These are phyloP conservation scores for Jackrogersella minutella DNA, from an alignment of 495 filamentous ascomycete genomes.

Conservation along the genomic window DNA sequence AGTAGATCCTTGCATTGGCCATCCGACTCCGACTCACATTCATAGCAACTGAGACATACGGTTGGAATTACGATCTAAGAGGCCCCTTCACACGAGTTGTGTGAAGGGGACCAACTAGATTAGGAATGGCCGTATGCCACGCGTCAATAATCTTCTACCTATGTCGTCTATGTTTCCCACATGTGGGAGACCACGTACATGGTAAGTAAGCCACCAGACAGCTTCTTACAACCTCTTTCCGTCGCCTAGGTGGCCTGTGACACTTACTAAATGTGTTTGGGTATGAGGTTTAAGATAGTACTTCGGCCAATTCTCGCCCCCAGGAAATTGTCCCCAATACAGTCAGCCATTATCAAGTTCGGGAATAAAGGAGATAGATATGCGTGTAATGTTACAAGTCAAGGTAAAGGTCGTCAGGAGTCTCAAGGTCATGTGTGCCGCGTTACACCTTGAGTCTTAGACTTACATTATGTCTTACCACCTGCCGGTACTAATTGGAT, in stretches of 20 bases:
- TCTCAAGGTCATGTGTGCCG: conserved; percentile 20
- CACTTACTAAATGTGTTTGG: conserved; percentile 6
- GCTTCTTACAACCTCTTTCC: neutral
- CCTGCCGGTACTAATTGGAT: conserved; percentile 30
- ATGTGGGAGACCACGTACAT: conserved; percentile 20
- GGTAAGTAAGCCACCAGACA: conserved; percentile 18
- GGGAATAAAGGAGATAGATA: conserved; percentile 38
- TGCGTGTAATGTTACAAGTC: conserved; percentile 29
- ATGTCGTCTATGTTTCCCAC: conserved; percentile 10
- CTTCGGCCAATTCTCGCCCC: conserved; percentile 6
- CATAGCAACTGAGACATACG: conserved; percentile 26
- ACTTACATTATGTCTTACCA: conserved; percentile 26
- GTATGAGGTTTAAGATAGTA: neutral
- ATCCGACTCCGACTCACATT: conserved; percentile 16
- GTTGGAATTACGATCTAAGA: conserved; percentile 34
- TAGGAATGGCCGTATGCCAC: conserved; percentile 32
- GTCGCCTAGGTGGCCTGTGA: conserved; percentile 2
- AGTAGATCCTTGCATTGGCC: conserved; percentile 38
- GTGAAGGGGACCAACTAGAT: conserved; percentile 13
- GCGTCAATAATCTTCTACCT: conserved; percentile 27
- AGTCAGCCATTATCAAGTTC: conserved; percentile 18
- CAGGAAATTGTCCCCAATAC: neutral
- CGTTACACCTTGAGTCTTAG: conserved; percentile 32
- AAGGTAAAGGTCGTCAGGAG: conserved; percentile 11
- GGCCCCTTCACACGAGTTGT: conserved; percentile 16